Evolutionary conservation across 176 grass and related monocot genomes (phyloP).

Genomic region (Musa acuminata): DNA sequence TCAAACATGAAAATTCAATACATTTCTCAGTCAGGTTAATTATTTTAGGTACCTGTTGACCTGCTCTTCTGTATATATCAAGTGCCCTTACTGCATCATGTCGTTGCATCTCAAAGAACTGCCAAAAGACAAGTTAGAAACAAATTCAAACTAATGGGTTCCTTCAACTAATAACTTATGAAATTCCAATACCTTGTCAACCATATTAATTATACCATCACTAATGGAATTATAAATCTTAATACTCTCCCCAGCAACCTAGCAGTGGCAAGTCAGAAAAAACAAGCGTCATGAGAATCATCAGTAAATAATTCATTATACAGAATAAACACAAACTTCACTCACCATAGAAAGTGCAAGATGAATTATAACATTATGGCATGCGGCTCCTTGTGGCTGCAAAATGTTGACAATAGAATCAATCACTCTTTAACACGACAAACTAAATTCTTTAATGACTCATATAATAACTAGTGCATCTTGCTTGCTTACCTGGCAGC

Average conservation of each 20-base stretch:
- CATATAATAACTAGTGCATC: background rate
- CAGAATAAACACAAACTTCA: background rate
- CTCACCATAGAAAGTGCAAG: conserved; percentile 88
- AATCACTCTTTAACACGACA: background rate
- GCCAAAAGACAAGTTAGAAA: conserved; percentile 20
- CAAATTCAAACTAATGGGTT: background rate
- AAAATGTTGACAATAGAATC: conserved; percentile 9
- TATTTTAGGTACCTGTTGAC: conserved; percentile 44
- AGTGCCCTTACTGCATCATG: conserved; percentile 76
- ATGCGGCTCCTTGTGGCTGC: conserved; percentile 77
- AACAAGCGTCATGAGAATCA: background rate
- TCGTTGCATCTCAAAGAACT: conserved; percentile 97
- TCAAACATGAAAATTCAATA: background rate
- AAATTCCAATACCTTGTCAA: conserved; percentile 62
- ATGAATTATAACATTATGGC: conserved; percentile 75
- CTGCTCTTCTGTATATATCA: conserved; percentile 76
- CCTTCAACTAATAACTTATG: background rate
- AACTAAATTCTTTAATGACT: background rate
- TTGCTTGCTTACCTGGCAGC: conserved; percentile 55
- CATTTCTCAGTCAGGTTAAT: background rate
- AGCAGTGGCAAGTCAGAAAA: conserved; percentile 31
- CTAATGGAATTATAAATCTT: conserved; percentile 81
- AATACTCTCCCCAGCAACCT: conserved; percentile 81
- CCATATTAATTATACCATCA: conserved; percentile 77
- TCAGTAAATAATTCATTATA: conserved; percentile 19